These are phyloP conservation scores for Leccinum huronense DNA, from an alignment of 1,284 basidiomycete genomes.

Conservation along the genomic window DNA sequence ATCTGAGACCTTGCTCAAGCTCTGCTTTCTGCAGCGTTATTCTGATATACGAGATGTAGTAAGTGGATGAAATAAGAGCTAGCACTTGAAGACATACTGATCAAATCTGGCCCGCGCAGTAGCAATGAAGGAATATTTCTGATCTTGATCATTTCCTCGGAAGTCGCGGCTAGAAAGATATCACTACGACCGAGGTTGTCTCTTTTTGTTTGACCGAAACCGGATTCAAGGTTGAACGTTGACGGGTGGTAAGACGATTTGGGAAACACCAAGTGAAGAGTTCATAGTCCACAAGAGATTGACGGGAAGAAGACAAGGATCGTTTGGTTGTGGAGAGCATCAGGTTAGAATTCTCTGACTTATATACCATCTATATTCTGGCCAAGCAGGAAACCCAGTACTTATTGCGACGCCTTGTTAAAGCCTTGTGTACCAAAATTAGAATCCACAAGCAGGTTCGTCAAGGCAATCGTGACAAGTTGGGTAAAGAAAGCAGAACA, in stretches of 20 bases:
- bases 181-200: neutral
- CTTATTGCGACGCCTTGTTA: neutral
- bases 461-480: neutral
- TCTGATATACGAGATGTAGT: too few relatives aligned
- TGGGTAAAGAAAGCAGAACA: neutral
- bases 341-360: neutral
- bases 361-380: neutral
- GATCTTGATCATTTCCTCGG: neutral
- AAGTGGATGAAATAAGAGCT: neutral
- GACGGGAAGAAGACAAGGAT: neutral
- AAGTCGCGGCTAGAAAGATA: neutral
- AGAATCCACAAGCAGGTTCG: neutral
- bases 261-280: neutral
- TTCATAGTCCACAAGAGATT: neutral
- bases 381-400: neutral
- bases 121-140: neutral
- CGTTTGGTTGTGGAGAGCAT: neutral
- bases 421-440: neutral
- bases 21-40: neutral
- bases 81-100: neutral
- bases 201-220: neutral
- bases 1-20: neutral
- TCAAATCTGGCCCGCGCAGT: neutral
- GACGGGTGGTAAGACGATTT: neutral
- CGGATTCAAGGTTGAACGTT: too few relatives aligned